Evolutionary conservation across 148 eudicot genomes (phyloP).

Genomic region (Rhododendron ferrugineum): DNA sequence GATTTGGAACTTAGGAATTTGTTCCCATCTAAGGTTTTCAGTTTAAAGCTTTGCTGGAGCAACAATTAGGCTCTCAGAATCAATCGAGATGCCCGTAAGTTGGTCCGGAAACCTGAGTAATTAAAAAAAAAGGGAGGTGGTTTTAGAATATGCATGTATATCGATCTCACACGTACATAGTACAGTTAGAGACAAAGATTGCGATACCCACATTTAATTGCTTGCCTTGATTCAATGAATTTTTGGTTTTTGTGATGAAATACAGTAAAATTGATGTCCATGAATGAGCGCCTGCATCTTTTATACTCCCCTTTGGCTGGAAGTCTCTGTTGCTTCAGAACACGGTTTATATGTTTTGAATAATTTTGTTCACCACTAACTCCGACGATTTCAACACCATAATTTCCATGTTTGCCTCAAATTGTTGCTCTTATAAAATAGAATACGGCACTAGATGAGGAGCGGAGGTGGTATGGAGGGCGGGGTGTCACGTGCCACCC

Average conservation of each 20-base stretch:
- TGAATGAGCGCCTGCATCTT: not conserved
- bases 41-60: not conserved
- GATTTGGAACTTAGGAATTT: no score
- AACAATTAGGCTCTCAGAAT: no score
- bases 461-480: no score
- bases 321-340: not conserved
- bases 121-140: no score
- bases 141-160: no score
- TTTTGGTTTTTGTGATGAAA: not conserved
- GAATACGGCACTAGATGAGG: no score
- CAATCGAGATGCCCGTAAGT: not conserved
- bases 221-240: not conserved
- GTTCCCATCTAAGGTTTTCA: no score
- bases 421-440: no score
- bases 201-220: not conserved
- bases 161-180: not conserved
- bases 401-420: no score
- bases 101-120: not conserved
- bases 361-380: not conserved
- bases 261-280: not conserved
- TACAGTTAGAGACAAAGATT: not conserved
- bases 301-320: not conserved
- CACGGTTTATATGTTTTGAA: not conserved
- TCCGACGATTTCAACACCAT: not conserved
- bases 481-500: no score